Evolutionary conservation across 768 basidiomycete genomes (phyloP).

Genomic region (Termitomyces sp.): DNA sequence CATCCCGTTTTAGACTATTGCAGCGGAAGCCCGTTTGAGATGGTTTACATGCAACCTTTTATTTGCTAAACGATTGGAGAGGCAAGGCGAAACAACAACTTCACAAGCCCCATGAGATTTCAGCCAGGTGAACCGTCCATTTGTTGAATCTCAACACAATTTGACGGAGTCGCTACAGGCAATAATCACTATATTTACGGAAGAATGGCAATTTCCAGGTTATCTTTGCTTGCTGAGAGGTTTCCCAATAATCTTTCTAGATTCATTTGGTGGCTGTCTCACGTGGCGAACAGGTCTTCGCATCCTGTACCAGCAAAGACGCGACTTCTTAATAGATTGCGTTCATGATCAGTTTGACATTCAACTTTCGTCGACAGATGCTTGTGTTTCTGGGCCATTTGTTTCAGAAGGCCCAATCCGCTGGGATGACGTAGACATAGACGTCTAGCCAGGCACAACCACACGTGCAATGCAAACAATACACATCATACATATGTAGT

Average conservation of each 20-base stretch:
- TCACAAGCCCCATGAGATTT: slow-evolving; percentile 75
- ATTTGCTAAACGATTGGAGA: slow-evolving; percentile 74
- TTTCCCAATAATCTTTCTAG: too few species aligned
- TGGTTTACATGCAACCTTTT: slow-evolving; percentile 78
- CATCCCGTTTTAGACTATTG: slow-evolving; percentile 53
- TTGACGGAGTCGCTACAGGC: slow-evolving; percentile 30
- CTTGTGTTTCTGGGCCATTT: slow-evolving; percentile 18
- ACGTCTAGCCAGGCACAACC: too few species aligned
- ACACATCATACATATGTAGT: too few species aligned
- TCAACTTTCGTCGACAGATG: slow-evolving; percentile 30
- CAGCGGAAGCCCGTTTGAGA: slow-evolving; percentile 75
- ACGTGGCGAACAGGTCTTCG: slow-evolving; percentile 42
- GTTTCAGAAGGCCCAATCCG: too few species aligned
- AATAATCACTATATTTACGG: slow-evolving; percentile 58
- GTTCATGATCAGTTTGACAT: slow-evolving; percentile 64
- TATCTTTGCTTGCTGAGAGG: slow-evolving; percentile 81
- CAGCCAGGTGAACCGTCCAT: slow-evolving; percentile 43
- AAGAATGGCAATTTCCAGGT: slow-evolving; percentile 67
- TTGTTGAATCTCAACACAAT: neutral
- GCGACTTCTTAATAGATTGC: slow-evolving; percentile 64
- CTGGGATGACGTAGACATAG: too few species aligned
- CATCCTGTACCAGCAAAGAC: slow-evolving; percentile 53
- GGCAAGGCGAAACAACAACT: slow-evolving; percentile 67
- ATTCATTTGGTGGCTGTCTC: neutral
- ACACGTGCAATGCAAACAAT: too few species aligned